These are phyloP conservation scores for Melastoma candidum DNA, from an alignment of 441 rosid genomes.

Conservation along the genomic window DNA sequence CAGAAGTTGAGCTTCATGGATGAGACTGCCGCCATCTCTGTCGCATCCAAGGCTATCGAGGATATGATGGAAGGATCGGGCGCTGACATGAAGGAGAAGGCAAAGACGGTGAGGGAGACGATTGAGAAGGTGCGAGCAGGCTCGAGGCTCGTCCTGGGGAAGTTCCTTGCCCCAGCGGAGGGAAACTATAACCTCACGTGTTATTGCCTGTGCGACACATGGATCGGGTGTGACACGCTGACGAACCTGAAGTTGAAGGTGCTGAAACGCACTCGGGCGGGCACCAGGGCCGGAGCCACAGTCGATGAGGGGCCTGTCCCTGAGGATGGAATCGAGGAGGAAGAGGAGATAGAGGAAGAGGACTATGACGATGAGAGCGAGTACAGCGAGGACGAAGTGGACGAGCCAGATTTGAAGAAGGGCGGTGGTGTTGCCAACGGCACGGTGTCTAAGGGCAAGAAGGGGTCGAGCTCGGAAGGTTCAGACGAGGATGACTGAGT, in stretches of 20 bases:
- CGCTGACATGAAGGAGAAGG: conserved; percentile 62
- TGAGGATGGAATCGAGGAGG: conserved; percentile 90
- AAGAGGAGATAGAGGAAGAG: conserved; percentile 85
- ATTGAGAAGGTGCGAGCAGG: conserved; percentile 75
- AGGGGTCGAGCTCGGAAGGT: conserved; percentile 53
- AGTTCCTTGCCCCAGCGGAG: conserved; percentile 73
- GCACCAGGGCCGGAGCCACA: conserved; percentile 44
- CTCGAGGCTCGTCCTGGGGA: conserved; percentile 82
- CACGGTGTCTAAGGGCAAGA: conserved; percentile 17
- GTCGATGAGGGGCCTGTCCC: conserved; percentile 58
- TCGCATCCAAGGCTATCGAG: conserved; percentile 84
- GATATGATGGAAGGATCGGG: conserved; percentile 93
- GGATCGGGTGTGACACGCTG: conserved; percentile 87
- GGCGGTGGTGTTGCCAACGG: conserved; percentile 46
- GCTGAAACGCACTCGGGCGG: conserved; percentile 76
- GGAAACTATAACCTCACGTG: conserved; percentile 82
- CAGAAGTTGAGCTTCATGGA: conserved; percentile 97
- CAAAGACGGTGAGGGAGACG: conserved; percentile 54
- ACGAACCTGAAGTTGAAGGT: conserved; percentile 61
- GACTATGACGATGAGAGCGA: conserved; percentile 87
- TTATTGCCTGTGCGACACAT: conserved; percentile 79
- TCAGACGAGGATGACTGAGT: conserved; percentile 45
- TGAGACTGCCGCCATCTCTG: conserved; percentile 64
- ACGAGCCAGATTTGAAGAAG: conserved; percentile 50
- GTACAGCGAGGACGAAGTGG: conserved; percentile 89